Evolutionary conservation across 1,284 basidiomycete genomes (phyloP), one percentile per base, ranked within the genome.

Genomic region (Boletellus sp.): DNA sequence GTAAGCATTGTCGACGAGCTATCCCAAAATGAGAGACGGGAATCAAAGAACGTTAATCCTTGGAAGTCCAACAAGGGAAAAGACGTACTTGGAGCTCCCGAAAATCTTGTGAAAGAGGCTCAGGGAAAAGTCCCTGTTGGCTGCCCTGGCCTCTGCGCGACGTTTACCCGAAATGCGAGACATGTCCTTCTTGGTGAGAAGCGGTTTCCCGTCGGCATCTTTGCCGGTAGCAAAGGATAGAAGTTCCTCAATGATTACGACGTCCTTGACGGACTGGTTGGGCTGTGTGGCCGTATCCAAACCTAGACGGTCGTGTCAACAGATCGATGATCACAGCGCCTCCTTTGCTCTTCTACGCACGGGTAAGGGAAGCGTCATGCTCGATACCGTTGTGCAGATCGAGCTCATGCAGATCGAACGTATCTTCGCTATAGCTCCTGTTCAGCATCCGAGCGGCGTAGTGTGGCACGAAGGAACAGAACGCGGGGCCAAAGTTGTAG

Each of bases 371-470:
- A 0, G 74, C 87, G 57, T 90, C 88, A 58, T 90, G 88, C 59
- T 90, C 88, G 52, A 90, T 90, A 11, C 82, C 82, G 57, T 89
- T 89, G 65, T 90, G 88, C 26, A 84, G 64, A 59, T 78, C 75
- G 36, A 90, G 71, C 46, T 89, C 86, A 13, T 71, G 66, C 21
- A 90, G 71, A 60, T 89, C 78, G 56, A 87, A 80, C 4, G 71
- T 79, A 52, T 82, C 87, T 39, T 71, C 74, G 50, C 58, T 63
- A 60, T 86, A 88, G 41, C 71, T 73, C 57, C 76, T 80, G 8
- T 75, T 72, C 51, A 90, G 64, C 66, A 84, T 73, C 16, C 72
- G 62, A 3, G 88, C 85, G 1, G 79, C 75, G 61, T 72, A 79
- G 50, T 79, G 78, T 2, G 83, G 78, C 0, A 85, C 81, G 58